These are phyloP conservation scores for Aspergillus conjunctus DNA, from an alignment of 495 filamentous ascomycete genomes.

Conservation along the genomic window DNA sequence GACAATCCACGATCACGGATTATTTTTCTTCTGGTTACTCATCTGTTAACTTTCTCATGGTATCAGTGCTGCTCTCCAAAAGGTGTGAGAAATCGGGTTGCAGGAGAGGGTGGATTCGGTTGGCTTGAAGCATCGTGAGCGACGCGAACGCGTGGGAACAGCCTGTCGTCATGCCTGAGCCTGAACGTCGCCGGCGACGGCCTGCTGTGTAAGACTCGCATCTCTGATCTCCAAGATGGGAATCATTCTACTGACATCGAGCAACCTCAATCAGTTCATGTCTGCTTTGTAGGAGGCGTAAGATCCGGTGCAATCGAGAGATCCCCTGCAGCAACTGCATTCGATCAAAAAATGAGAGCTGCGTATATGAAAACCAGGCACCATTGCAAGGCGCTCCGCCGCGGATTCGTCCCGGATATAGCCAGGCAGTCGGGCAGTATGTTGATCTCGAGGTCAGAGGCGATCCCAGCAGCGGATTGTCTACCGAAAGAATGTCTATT, in stretches of 20 bases:
- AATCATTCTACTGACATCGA: constrained; percentile 12
- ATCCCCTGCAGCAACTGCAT: constrained; percentile 55
- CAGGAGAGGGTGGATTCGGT: too few relatives aligned
- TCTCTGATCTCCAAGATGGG: background rate
- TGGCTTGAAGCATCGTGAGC: too few relatives aligned
- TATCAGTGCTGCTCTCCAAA: too few relatives aligned
- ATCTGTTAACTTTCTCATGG: too few relatives aligned
- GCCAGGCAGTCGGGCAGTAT: background rate
- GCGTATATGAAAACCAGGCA: constrained; percentile 41
- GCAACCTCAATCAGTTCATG: constrained; percentile 38
- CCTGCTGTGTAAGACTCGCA: constrained; percentile 44
- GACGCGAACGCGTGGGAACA: too few relatives aligned
- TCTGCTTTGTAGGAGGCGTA: constrained; percentile 48
- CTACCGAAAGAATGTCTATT: background rate
- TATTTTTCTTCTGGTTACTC: background rate
- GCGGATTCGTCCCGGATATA: background rate
- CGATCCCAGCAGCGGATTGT: too few relatives aligned
- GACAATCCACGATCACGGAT: background rate
- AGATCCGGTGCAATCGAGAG: constrained; percentile 54
- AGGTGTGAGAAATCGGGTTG: too few relatives aligned
- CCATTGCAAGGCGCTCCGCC: constrained; percentile 14
- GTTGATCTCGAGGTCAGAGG: too few relatives aligned
- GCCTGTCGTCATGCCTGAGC: constrained; percentile 30
- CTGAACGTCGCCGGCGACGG: constrained; percentile 48
- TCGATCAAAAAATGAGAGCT: constrained; percentile 43